Evolutionary conservation across 139 green algal genomes (phyloP).

Genomic region (Chlamydomonas applanata): DNA sequence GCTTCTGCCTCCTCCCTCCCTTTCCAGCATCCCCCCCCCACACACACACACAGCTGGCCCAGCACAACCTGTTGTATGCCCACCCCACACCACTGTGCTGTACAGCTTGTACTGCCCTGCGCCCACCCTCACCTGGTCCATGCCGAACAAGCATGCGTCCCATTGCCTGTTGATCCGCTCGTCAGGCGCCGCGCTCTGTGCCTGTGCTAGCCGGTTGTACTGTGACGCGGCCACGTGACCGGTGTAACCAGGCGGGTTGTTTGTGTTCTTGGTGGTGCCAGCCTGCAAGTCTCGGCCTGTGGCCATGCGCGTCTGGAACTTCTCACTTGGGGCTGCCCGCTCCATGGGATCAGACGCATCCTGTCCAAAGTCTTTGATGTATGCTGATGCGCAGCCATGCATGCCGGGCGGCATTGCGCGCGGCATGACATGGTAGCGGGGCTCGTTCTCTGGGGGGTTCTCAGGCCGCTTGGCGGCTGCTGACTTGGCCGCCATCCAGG

Average conservation of each 20-base stretch:
- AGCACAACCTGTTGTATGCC: no score
- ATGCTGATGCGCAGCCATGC: conserved; percentile 14
- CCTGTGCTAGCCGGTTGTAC: conserved; percentile 20
- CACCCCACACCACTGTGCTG: no score
- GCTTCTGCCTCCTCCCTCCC: no score
- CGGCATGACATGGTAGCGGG: conserved; percentile 32
- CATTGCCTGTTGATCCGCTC: conserved; percentile 35
- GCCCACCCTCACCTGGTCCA: no score
- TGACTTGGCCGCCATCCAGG: conserved; percentile 1
- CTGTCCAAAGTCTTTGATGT: conserved; percentile 29
- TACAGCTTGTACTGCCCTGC: no score
- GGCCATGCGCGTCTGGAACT: conserved; percentile 28
- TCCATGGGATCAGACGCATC: conserved; percentile 43
- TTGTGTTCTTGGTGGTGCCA: conserved; percentile 46
- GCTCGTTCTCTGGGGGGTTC: not conserved
- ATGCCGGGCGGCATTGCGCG: conserved; percentile 42
- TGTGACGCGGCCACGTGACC: conserved; percentile 48
- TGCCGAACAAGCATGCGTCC: no score
- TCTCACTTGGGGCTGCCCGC: conserved; percentile 22
- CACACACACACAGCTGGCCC: no score
- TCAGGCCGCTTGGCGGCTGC: not conserved
- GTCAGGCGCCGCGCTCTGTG: conserved; percentile 14
- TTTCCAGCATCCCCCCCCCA: no score
- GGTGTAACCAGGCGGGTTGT: conserved; percentile 58
- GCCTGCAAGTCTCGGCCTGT: conserved; percentile 46